Evolutionary conservation across 805 yeast species (phyloP), one percentile per base, ranked within the genome.

Genomic region (Jamesozyma jinghongensis): DNA sequence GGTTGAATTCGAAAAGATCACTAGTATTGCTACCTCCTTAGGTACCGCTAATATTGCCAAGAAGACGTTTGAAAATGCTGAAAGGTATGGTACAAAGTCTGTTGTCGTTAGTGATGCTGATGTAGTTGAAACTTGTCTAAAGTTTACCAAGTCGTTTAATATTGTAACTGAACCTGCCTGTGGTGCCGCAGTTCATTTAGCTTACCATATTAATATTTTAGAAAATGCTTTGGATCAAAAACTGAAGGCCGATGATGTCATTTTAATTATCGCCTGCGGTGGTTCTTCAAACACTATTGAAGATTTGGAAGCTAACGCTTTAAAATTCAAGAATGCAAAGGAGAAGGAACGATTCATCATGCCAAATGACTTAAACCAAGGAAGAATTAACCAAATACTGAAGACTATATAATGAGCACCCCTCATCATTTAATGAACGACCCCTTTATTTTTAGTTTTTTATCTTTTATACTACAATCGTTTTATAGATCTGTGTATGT

Each of bases 111-210:
- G 70, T 19, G 88, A 81, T 50, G 44, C 62, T 3, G 77, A 78
- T 31, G 79, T 84, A 0, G 68, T 79, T 0, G 57, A 57, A 13
- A 75, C 81, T 0, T 69, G 79, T 37, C 51, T 75, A 19, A 63
- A 58, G 33, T 77, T 70, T 49, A 73, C 77, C 5, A 53, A 65
- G 3, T 76, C 75, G 42, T 75, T 67, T 46, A 71, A 73, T 41
- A 62, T 48, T 63, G 63, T 75, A 19, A 73, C 78, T 0, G 86
- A 81, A 54, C 85, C 85, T 0, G 86, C 86, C 1, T 81, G 86
- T 57, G 85, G 85, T 3, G 83, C 83, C 2, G 75, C 85, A 0
- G 55, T 81, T 22, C 70, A 79, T 18, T 66, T 77, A 16, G 71
- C 69, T n/a, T 73, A 69, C 49, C 53, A 68, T 35, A 58, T 45